A percentile compares a stretch with the other conserved stretches of the same genome.
phyloP scores from a whole-genome alignment of 441 rosid genomes.

The Viola pubescens region DNA sequence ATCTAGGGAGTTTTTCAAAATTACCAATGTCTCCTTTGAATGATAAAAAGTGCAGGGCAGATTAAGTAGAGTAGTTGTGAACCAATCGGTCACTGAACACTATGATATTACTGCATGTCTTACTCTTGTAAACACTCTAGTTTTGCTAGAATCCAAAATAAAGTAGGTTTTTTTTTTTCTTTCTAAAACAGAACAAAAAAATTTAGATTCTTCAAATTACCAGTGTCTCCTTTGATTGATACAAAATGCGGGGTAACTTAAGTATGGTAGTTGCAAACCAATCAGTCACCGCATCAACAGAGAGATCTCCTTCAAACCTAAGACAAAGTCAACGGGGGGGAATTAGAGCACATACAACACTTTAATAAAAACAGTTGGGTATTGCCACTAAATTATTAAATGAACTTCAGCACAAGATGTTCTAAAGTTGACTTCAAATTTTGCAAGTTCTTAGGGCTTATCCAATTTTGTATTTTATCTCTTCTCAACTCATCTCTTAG shows the following conservation, averaged over 20 bases:
- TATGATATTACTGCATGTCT: too few relatives aligned
- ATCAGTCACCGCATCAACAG: constrained; percentile 71
- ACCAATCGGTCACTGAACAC: too few relatives aligned
- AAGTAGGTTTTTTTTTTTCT: too few relatives aligned
- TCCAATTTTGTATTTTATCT: not conserved
- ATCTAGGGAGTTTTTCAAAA: too few relatives aligned
- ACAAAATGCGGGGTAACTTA: constrained; percentile 77
- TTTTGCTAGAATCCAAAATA: too few relatives aligned
- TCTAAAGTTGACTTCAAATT: not conserved
- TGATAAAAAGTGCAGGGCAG: too few relatives aligned
- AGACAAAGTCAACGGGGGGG: constrained; percentile 6
- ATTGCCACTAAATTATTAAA: not conserved
- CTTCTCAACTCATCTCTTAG: not conserved
- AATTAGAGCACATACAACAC: not conserved
- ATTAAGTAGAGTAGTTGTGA: too few relatives aligned
- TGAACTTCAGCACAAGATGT: not conserved
- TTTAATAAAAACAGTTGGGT: not conserved
- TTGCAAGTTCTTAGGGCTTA: not conserved
- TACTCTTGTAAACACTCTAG: too few relatives aligned
- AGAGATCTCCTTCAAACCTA: constrained; percentile 80
- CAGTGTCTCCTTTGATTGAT: constrained; percentile 80
- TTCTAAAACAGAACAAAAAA: constrained; percentile 9
- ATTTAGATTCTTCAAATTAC: constrained; percentile 29
- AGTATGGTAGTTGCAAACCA: constrained; percentile 79
- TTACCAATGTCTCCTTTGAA: too few relatives aligned